Evolutionary conservation across 345 rosid species (phyloP).

Genomic region (Microcos paniculata): DNA sequence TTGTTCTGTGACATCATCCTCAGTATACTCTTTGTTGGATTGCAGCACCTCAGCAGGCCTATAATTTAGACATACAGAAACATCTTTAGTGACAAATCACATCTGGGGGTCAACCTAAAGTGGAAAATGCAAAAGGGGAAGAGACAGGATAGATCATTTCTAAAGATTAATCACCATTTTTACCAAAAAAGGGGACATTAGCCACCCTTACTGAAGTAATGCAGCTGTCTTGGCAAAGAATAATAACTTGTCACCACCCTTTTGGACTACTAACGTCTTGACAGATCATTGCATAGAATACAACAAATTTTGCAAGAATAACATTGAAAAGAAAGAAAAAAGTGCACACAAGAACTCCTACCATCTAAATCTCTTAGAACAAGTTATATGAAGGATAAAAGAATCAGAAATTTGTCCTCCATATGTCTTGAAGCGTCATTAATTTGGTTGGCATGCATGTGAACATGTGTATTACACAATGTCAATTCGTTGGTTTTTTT

Average conservation of each 20-base stretch:
- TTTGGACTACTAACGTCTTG: background rate
- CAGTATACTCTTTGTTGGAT: slow-evolving; percentile 81
- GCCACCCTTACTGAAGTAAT: background rate
- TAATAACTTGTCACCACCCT: background rate
- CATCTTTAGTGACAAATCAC: background rate
- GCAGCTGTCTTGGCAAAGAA: background rate
- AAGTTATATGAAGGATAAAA: background rate
- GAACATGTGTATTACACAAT: background rate
- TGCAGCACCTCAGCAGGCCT: slow-evolving; percentile 74
- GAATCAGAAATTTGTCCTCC: background rate
- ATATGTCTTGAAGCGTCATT: background rate
- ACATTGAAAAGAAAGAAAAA: background rate
- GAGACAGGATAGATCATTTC: background rate
- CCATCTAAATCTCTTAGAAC: background rate
- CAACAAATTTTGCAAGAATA: background rate
- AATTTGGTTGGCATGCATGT: background rate
- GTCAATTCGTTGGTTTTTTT: no score
- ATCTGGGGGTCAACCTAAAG: background rate
- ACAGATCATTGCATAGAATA: background rate
- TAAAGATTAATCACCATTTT: background rate
- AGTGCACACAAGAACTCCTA: background rate
- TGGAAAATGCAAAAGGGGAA: background rate
- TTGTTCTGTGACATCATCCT: slow-evolving; percentile 81
- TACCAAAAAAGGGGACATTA: background rate
- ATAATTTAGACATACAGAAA: slow-evolving; percentile 13